Percentiles rank a stretch among this genome's conserved stretches.
Evolutionary conservation across 1,139 yeast genomes (phyloP).

Genomic region (Kodamaea sp.): DNA sequence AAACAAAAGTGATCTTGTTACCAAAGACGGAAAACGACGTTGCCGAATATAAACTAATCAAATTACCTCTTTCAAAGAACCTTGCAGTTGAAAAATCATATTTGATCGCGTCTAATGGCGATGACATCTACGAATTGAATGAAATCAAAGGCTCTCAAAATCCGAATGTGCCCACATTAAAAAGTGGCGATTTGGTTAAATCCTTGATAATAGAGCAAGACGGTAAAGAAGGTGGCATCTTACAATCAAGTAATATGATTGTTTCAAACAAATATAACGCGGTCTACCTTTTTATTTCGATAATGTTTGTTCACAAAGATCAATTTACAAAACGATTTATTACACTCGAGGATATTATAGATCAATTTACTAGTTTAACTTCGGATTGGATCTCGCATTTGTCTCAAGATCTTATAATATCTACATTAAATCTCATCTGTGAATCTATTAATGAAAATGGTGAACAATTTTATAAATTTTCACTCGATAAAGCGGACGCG

Average conservation of each 20-base stretch:
- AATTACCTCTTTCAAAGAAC: conserved; percentile 24
- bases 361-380: conserved; percentile 23
- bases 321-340: conserved; percentile 33
- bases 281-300: conserved; percentile 37
- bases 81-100: conserved; percentile 18
- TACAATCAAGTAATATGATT: conserved; percentile 36
- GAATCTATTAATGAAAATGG: conserved; percentile 47
- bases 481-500: conserved; percentile 27
- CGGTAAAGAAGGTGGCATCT: conserved; percentile 23
- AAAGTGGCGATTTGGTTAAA: conserved; percentile 30
- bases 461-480: conserved; percentile 46
- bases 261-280: conserved; percentile 43
- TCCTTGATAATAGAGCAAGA: conserved; percentile 34
- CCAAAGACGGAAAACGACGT: conserved; percentile 14
- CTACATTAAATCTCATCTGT: conserved; percentile 33
- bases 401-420: conserved; percentile 1
- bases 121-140: conserved; percentile 29
- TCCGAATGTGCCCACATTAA: conserved; percentile 14
- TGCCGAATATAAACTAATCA: conserved; percentile 16
- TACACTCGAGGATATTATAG: conserved; percentile 48
- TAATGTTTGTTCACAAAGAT: conserved; percentile 28
- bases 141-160: conserved; percentile 24
- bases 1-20: conserved; percentile 19
- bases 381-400: conserved; percentile 7
- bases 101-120: conserved; percentile 15